Evolutionary conservation across 805 yeast genomes (phyloP), one percentile per base, ranked within the genome.

Genomic region (Starmera pachycereana): DNA sequence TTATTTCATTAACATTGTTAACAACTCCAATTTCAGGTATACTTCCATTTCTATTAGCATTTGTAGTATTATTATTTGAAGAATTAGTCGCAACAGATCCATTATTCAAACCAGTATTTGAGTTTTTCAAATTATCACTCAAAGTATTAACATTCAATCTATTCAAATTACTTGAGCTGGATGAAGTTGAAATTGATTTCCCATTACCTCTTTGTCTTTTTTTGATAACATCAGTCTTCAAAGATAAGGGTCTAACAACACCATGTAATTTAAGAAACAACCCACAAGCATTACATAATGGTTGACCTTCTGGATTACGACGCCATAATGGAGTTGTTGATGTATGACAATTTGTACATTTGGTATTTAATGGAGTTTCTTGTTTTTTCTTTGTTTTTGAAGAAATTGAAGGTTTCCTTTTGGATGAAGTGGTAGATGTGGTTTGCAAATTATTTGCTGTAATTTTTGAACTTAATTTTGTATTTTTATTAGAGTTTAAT

Each of bases 201-300:
- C 55, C 65, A 38, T 45, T 59, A 36, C 74, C 70, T 38, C 96
- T 70, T 60, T 89, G 95, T 51, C 98, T 73, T 60, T 88, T 86
- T 59, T 88, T 87, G 41, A 90, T 89, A 1, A 89, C 92, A 57
- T 89, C 96, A 0, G 97, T 84, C 56, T 88, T 89, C 52, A 89
- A 66, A 12, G 95, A 82, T 38, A 90, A 66, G 0, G 98, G 98
- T 42, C 97, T 69, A 45, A 86, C 94, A 4, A 87, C 90, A n/a
- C 97, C 97, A 54, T 90, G 97, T 19, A 90, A 66, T 60, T 90
- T 90, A 53, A 85, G 71, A 52, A 90, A 90, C 44, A 90, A 66
- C 0, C 97, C 98, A 65, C 98, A 90, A 0, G 98, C 97, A 60
- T 90, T 90, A 63, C 97, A 90, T 43, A 90, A 65, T 0, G 96